Evolutionary conservation across 352 stramenopile species (phyloP).

Genomic region (Elongisporangium anandrum): DNA sequence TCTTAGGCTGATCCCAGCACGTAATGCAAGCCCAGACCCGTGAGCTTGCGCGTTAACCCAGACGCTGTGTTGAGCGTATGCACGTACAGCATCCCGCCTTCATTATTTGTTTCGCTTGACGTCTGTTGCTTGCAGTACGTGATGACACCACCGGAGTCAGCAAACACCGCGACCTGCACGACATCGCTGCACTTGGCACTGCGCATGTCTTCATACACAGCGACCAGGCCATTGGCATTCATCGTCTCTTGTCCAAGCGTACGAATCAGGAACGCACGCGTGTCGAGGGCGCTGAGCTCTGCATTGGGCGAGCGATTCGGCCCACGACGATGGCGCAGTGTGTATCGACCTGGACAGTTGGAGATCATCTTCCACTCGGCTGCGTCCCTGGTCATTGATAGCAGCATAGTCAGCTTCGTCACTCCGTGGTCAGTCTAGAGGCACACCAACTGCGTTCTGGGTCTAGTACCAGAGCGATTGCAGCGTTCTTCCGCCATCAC

Average conservation of each 20-base stretch:
- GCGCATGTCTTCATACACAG: conserved; percentile 26
- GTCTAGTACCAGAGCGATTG: conserved; percentile 42
- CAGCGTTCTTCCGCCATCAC: conserved; percentile 43
- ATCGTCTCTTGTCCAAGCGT: conserved; percentile 8
- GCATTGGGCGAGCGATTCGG: conserved; percentile 26
- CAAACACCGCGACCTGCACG: conserved; percentile 57
- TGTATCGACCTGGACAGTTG: conserved; percentile 61
- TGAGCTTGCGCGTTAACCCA: conserved; percentile 48
- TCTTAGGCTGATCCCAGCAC: conserved; percentile 32
- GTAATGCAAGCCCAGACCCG: conserved; percentile 39
- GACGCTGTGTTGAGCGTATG: conserved; percentile 69
- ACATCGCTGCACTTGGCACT: conserved; percentile 39
- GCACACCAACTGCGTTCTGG: not conserved
- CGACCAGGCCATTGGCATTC: conserved; percentile 1
- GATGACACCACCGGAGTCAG: conserved; percentile 50
- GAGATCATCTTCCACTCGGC: conserved; percentile 70
- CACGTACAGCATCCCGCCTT: conserved; percentile 21
- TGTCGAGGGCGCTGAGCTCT: conserved; percentile 28
- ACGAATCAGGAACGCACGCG: conserved; percentile 17
- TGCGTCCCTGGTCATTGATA: conserved; percentile 31
- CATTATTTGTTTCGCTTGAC: not conserved
- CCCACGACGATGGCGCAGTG: conserved; percentile 38
- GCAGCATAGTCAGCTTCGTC: not conserved
- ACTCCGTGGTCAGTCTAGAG: not conserved
- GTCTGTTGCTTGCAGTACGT: conserved; percentile 52